phyloP scores from a whole-genome alignment of 345 rosid genomes.

The Boechera divaricarpa region DNA sequence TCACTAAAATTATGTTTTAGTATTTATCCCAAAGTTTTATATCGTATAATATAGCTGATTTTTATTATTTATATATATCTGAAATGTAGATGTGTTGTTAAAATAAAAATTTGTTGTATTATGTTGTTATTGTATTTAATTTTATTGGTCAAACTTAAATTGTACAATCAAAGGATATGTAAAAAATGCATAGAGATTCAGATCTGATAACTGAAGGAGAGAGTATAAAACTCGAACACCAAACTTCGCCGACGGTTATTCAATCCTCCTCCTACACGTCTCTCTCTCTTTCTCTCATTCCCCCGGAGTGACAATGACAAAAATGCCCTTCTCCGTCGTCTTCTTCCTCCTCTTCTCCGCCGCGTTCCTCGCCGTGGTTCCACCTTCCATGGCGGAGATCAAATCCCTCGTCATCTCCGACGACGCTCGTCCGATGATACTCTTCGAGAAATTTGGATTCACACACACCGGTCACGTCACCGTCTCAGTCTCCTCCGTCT shows the following conservation, averaged over 20 bases:
- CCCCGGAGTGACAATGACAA: conserved; percentile 49
- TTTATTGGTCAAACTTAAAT: background rate
- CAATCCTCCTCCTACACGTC: conserved; percentile 23
- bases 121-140: background rate
- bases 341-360: conserved; percentile 45
- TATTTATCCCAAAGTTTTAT: no score
- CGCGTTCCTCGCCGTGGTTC: conserved; percentile 39
- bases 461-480: conserved; percentile 78
- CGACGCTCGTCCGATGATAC: conserved; percentile 92
- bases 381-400: conserved; percentile 64
- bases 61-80: no score
- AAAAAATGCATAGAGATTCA: conserved; percentile 4
- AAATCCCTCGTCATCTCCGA: conserved; percentile 61
- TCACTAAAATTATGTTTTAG: background rate
- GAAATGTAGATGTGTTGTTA: background rate
- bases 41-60: no score
- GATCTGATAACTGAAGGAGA: conserved; percentile 26
- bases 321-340: conserved; percentile 39
- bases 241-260: conserved; percentile 32
- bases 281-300: background rate
- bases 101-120: background rate
- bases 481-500: conserved; percentile 68
- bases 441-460: conserved; percentile 96
- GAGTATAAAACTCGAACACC: conserved; percentile 12
- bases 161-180: background rate